Base-by-base conservation (phyloP, 176 grass and related monocot species). In the Aegilops tauschii region DNA sequence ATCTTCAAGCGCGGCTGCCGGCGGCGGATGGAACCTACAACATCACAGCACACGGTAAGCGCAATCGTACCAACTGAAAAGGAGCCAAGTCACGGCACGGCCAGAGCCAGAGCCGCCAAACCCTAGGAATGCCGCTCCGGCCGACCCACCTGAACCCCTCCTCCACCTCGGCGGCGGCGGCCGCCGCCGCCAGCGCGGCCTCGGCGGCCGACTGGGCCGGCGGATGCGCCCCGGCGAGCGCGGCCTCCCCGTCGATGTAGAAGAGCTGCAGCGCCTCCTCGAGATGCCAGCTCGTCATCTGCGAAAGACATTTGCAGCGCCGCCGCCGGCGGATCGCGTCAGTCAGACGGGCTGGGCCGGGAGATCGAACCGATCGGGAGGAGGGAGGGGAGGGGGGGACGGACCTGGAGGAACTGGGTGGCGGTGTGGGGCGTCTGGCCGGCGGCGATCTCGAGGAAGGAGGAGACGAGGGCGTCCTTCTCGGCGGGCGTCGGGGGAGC, bases 201-300 rank as follows among this genome's bases (percentile, higher is more conserved):
- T 61, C 35, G 0, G 84, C 28, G 1, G 76, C 6, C 3, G 69
- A 9, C 18, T 49, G 59, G 27, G 67, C 45, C 2, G 76, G 11
- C 16, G 61, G 54, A 75, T 67, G 85, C 37, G 86, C 74, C 54
- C 54, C 54, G 9, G 85, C 44, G 20, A 84, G 82, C 63, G 90
- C 90, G 34, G 88, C 81, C 40, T 99, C 97, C 42, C 90, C 91
- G 42, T 95, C 87, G 31, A 94, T 90, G 82, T 94, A 99, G 83
- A 99, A 99, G 0, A 99, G 85, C 85, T 99, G 97, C 50, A 96
- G 16, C 29, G 97, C 97, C 85, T 96, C 97, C 18, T 99, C 97
- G 20, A 96, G 82, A 81, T 94, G 90, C 97, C 97, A 99, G 68
- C 86, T 90, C 31, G 97, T 87, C 61, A 93, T 93, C 97, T 99